Conservation (phyloP, 352 stramenopile genomes). For the Phytophthora pinifolia region DNA sequence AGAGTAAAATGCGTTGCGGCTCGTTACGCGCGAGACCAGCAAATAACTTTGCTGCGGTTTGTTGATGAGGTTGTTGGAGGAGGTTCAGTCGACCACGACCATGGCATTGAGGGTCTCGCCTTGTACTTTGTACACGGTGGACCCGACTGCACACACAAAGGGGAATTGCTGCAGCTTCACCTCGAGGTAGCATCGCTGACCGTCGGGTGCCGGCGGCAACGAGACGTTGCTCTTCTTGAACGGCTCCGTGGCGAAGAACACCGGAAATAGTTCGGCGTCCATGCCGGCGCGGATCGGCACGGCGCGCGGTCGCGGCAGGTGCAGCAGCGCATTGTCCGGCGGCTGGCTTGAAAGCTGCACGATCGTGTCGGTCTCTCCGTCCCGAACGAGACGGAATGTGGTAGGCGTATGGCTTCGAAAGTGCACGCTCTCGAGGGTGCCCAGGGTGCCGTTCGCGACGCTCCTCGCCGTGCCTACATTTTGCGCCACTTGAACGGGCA, state of each 20-base stretch:
- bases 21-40: not conserved
- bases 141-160: not conserved
- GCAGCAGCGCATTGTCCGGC: not conserved
- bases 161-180: slow-evolving; percentile 1
- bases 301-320: no score
- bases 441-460: no score
- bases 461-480: no score
- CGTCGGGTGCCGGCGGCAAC: not conserved
- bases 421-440: no score
- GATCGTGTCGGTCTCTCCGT: no score
- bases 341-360: not conserved
- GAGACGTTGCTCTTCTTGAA: no score
- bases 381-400: no score
- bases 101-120: not conserved
- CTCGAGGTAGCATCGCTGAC: not conserved
- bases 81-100: not conserved
- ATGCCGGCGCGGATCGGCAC: no score
- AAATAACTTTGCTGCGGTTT: slow-evolving; percentile 6
- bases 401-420: no score
- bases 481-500: no score
- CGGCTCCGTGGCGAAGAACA: no score
- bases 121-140: slow-evolving; percentile 7
- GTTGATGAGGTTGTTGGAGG: not conserved
- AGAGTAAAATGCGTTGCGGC: not conserved
- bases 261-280: no score